Base-by-base conservation (phyloP, 1,284 basidiomycete genomes). In the Marasmius oreades region DNA sequence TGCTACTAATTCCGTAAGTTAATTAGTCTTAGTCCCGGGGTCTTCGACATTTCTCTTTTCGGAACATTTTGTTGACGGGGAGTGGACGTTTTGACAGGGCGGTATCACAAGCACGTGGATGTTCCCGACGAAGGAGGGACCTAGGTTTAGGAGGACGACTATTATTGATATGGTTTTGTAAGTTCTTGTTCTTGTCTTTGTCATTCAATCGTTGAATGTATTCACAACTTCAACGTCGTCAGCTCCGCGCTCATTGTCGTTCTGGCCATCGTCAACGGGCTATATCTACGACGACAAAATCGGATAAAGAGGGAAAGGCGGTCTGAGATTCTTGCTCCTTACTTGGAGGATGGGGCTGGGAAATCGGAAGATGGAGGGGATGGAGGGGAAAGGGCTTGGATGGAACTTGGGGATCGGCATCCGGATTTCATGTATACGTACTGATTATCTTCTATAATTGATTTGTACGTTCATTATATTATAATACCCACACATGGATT, bases 31-130 rank as follows among this genome's bases (percentile, higher is more conserved):
- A 42, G 14, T 4, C n/a, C 2, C 22, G 43, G 12, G 18, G 23
- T n/a, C 18, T 23, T 24, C 10, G 36, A 22, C 16, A 22, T 36
- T n/a, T n/a, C n/a, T n/a, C n/a, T n/a, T n/a, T n/a, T n/a, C n/a
- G n/a, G n/a, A n/a, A n/a, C n/a, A n/a, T n/a, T n/a, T n/a, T n/a
- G n/a, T n/a, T n/a, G n/a, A n/a, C n/a, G n/a, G n/a, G n/a, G n/a
- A n/a, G n/a, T n/a, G n/a, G n/a, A n/a, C n/a, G n/a, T n/a, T n/a
- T n/a, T 50, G 11, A 28, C 33, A 73, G 71, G 73, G 72, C n/a
- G 73, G 73, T n/a, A 73, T 73, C 28, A 61, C 73, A 23, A 73
- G 71, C 59, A 75, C 73, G 8, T 75, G 73, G 73, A 61, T 68
- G 11, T 73, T 70, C 59, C 73, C 73, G 2, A 68, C 68, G 0